Percentiles rank a stretch among this genome's conserved stretches.
Conservation (phyloP, 1,139 yeast genomes). For the Lodderomyces orthopsilosis region DNA sequence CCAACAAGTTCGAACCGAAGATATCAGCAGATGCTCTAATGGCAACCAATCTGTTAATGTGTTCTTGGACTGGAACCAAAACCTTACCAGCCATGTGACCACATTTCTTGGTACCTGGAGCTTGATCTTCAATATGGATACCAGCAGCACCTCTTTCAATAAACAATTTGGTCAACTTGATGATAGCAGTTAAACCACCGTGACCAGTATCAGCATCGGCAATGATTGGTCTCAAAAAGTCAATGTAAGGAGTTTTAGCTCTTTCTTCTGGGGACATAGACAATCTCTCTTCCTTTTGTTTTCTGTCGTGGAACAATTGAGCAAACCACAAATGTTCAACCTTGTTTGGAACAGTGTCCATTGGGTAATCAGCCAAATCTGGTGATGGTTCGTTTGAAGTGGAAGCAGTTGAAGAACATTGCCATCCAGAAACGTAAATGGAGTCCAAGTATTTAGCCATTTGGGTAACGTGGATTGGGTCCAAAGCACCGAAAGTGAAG, state of each 20-base stretch:
- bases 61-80: constrained; percentile 95
- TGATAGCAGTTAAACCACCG: constrained; percentile 96
- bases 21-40: constrained; percentile 96
- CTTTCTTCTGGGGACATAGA: constrained; percentile 59
- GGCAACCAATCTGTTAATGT: constrained; percentile 88
- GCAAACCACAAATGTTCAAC: constrained; percentile 97
- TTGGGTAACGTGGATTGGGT: constrained; percentile 93
- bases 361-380: constrained; percentile 96
- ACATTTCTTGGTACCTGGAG: constrained; percentile 98
- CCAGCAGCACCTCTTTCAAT: constrained; percentile 99
- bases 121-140: constrained; percentile 97
- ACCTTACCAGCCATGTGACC: constrained; percentile 99
- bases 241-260: constrained; percentile 61
- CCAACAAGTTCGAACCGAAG: constrained; percentile 78
- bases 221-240: constrained; percentile 88
- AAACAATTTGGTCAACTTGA: constrained; percentile 92
- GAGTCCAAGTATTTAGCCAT: constrained; percentile 95
- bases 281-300: constrained; percentile 86
- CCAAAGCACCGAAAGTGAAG: constrained; percentile 93
- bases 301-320: constrained; percentile 94
- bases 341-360: constrained; percentile 98
- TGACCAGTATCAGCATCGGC: constrained; percentile 99
- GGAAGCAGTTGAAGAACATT: constrained; percentile 95
- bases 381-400: constrained; percentile 97
- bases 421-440: constrained; percentile 97